These are phyloP conservation scores for Pichia sp. DNA, from an alignment of 1,139 yeast genomes.

Conservation along the genomic window DNA sequence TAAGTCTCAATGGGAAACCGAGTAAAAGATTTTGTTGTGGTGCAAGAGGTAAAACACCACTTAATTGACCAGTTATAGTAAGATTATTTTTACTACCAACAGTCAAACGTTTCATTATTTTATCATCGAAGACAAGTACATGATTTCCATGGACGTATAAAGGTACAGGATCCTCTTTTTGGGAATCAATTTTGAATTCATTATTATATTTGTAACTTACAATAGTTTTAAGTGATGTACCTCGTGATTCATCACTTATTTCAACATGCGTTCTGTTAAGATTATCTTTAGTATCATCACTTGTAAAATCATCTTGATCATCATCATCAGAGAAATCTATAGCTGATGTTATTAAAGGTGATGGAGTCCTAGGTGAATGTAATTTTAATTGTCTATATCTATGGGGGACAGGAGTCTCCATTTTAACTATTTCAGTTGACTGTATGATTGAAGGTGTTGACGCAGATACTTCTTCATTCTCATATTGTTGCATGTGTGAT, in stretches of 20 bases:
- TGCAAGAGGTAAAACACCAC: constrained; percentile 77
- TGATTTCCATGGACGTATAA: constrained; percentile 35
- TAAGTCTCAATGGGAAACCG: constrained; percentile 72
- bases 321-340: background rate
- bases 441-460: background rate
- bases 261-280: too few species aligned
- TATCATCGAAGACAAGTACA: constrained; percentile 45
- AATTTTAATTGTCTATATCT: background rate
- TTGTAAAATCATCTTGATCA: background rate
- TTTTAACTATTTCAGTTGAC: background rate
- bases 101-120: constrained; percentile 48
- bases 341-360: constrained; percentile 6
- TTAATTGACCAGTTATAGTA: constrained; percentile 64
- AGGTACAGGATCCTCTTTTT: too few species aligned
- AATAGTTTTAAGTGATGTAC: background rate
- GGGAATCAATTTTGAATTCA: too few species aligned
- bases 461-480: background rate
- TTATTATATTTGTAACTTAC: too few species aligned
- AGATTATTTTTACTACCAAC: too few species aligned
- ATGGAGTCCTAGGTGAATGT: constrained; percentile 7
- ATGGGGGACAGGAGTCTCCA: constrained; percentile 2
- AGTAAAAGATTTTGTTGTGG: constrained; percentile 88
- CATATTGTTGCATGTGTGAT: too few species aligned
- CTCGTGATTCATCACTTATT: background rate
- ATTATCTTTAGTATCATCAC: background rate